Evolutionary conservation across 331 rosid species (phyloP).

Genomic region (Malus hybrid): DNA sequence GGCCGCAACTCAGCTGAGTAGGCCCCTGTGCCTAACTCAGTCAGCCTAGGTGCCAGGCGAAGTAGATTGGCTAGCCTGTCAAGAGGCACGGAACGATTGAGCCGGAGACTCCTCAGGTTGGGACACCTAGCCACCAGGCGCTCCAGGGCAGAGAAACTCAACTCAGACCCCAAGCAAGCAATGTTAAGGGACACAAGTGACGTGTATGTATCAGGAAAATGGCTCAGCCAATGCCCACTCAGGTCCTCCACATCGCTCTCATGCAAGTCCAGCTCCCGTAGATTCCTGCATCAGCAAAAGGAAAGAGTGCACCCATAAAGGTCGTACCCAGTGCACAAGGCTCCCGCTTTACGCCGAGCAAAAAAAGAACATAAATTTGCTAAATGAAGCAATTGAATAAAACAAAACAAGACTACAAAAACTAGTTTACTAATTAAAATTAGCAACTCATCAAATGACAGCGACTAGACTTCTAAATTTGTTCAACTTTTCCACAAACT

Average conservation of each 20-base stretch:
- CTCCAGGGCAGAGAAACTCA: constrained; percentile 68
- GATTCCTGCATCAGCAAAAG: constrained; percentile 45
- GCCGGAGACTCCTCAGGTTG: constrained; percentile 65
- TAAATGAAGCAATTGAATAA: background rate
- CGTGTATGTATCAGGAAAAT: constrained; percentile 77
- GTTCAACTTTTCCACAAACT: background rate
- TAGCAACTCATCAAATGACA: background rate
- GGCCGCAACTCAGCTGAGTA: constrained; percentile 62
- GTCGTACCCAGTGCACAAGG: too few species aligned
- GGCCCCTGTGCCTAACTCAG: constrained; percentile 81
- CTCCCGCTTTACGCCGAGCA: too few species aligned
- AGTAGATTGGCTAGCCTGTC: constrained; percentile 61
- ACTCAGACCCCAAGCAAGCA: constrained; percentile 66
- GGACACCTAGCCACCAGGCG: constrained; percentile 79
- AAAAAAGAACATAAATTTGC: background rate
- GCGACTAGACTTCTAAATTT: background rate
- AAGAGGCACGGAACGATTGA: constrained; percentile 69
- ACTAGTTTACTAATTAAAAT: background rate
- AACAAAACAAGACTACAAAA: background rate
- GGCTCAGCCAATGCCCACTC: constrained; percentile 88
- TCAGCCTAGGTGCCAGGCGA: constrained; percentile 58
- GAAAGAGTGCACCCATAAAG: background rate
- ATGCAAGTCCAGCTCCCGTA: constrained; percentile 72
- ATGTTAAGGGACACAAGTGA: constrained; percentile 90
- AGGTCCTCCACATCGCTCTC: constrained; percentile 88